Evolutionary conservation across 164 flowering plant species (phyloP).

Genomic region (Kalanchoe fedtschenkoi): DNA sequence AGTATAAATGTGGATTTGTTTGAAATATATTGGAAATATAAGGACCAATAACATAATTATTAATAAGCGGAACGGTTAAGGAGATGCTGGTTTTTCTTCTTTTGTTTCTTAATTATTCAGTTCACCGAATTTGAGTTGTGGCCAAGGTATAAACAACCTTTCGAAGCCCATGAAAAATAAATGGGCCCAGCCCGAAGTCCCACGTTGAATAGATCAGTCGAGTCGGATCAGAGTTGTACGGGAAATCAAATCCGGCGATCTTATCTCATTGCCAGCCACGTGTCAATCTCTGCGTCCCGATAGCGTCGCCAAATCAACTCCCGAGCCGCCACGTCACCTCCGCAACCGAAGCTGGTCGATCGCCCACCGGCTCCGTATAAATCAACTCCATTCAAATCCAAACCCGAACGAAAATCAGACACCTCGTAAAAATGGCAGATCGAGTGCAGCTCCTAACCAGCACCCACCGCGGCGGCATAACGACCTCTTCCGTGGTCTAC

Average conservation of each 20-base stretch:
- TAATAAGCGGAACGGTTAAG: too few species aligned
- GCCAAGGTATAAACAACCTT: too few species aligned
- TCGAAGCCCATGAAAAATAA: too few species aligned
- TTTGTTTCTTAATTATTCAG: too few species aligned
- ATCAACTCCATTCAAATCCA: not conserved
- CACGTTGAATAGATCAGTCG: not conserved
- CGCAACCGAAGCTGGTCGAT: not conserved
- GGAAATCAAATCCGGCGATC: not conserved
- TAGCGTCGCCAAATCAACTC: not conserved
- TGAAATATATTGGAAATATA: too few species aligned
- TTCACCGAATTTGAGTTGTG: too few species aligned
- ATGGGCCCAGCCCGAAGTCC: not conserved
- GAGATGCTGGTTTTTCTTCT: too few species aligned
- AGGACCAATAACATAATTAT: too few species aligned
- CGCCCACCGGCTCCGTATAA: not conserved
- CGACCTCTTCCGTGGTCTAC: slow-evolving; percentile 4
- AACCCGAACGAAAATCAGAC: not conserved
- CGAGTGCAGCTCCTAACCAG: not conserved
- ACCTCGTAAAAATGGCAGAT: not conserved
- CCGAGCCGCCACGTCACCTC: not conserved
- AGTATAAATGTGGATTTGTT: too few species aligned
- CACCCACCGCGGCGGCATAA: not conserved
- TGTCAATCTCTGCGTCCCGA: not conserved
- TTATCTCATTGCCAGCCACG: not conserved
- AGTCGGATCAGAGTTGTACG: not conserved